These are phyloP conservation scores for Aspergillus quadricinctus DNA, from an alignment of 2,329 filamentous ascomycete genomes.

Conservation along the genomic window DNA sequence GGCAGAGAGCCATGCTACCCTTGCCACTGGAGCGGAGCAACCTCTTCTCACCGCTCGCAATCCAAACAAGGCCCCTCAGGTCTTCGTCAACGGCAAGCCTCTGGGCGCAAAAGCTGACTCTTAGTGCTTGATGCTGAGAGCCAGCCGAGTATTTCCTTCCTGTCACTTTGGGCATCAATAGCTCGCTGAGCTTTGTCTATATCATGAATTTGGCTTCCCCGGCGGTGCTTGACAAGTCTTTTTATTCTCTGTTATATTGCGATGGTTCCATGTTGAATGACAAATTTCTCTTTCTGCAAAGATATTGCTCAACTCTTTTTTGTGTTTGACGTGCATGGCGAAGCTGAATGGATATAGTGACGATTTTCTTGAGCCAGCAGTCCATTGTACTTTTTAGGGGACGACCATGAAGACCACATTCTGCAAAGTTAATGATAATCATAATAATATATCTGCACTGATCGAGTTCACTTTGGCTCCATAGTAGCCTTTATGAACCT, in stretches of 20 bases:
- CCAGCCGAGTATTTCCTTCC: not conserved
- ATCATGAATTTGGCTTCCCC: conserved; percentile 4
- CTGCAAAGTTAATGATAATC: conserved; percentile 5
- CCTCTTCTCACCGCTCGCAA: conserved; percentile 18
- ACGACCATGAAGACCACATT: not conserved
- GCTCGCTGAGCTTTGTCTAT: conserved; percentile 9
- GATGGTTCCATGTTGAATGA: conserved; percentile 5
- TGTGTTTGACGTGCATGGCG: conserved; percentile 8
- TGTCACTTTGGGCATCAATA: not conserved
- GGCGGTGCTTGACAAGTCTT: not conserved
- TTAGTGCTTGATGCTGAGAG: not conserved
- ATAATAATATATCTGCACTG: conserved; percentile 10
- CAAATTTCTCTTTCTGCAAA: conserved; percentile 3
- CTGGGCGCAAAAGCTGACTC: conserved; percentile 19
- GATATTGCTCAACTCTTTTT: conserved; percentile 4
- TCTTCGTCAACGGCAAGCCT: conserved; percentile 39
- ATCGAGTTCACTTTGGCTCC: conserved; percentile 5
- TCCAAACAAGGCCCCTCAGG: conserved; percentile 28
- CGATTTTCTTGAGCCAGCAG: conserved; percentile 7
- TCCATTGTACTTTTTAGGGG: not conserved
- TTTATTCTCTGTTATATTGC: not conserved
- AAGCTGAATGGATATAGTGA: conserved; percentile 13
- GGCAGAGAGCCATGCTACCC: conserved; percentile 19
- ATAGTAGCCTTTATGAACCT: not conserved
- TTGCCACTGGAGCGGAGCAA: conserved; percentile 24